phyloP scores from a whole-genome alignment of 73 alveolate genomes.

The Durusdinium trenchii region DNA sequence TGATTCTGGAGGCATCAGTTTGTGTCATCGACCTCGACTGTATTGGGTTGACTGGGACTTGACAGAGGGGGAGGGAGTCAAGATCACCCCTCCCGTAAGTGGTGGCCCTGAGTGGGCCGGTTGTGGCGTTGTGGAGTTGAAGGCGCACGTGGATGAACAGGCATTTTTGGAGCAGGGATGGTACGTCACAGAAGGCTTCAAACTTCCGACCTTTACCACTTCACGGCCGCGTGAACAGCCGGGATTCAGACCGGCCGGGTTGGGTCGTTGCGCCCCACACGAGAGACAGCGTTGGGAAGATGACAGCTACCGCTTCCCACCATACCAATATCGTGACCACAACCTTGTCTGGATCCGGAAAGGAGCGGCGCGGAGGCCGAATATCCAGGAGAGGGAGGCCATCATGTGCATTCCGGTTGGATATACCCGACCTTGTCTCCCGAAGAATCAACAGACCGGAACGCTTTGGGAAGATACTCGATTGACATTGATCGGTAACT shows the following conservation, averaged over 20 bases:
- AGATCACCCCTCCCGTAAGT: not conserved
- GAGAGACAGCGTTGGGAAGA: not conserved
- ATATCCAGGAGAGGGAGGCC: not conserved
- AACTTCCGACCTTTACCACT: not conserved
- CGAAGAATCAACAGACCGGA: no score
- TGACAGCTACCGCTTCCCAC: no score
- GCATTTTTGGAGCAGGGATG: not conserved
- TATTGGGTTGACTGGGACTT: constrained; percentile 37
- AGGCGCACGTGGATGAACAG: not conserved
- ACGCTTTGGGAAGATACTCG: not conserved
- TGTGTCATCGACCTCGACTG: not conserved
- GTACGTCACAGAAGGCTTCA: not conserved
- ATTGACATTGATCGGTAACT: not conserved
- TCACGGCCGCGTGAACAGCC: not conserved
- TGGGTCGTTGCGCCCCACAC: not conserved
- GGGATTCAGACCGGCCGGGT: not conserved
- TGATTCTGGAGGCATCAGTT: not conserved
- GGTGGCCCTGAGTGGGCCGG: not conserved
- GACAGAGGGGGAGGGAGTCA: not conserved
- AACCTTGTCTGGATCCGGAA: not conserved
- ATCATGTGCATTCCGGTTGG: not conserved
- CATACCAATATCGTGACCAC: not conserved
- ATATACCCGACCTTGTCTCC: not conserved
- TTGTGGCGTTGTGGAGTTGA: not conserved
- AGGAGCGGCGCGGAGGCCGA: not conserved